phyloP scores from a whole-genome alignment of 164 flowering plant genomes.

The Aristolochia fimbriata region DNA sequence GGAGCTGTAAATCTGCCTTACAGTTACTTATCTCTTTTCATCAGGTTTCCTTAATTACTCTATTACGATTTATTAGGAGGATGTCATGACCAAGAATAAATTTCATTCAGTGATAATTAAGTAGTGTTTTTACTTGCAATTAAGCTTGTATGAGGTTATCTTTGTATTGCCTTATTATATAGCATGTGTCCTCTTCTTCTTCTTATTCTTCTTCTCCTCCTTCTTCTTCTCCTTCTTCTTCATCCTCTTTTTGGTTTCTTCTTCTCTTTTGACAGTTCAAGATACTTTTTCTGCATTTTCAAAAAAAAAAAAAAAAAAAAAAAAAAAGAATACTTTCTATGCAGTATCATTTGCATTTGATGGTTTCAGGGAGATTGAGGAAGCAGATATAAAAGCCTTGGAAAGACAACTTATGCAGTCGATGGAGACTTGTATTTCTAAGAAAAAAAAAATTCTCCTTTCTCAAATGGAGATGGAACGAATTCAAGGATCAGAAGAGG shows the following conservation, averaged over 20 bases:
- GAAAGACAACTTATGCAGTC: conserved; percentile 96
- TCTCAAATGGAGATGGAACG: conserved; percentile 81
- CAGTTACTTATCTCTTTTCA: conserved; percentile 91
- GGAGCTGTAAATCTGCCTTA: conserved; percentile 99
- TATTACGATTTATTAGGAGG: background rate
- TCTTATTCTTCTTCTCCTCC: background rate
- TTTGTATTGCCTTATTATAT: too few relatives aligned
- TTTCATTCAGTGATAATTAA: background rate
- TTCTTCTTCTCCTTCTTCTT: background rate
- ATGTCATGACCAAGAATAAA: background rate
- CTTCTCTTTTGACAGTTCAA: too few relatives aligned
- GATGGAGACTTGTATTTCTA: conserved; percentile 71
- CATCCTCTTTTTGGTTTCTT: background rate
- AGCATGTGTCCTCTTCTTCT: background rate
- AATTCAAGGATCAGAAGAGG: conserved; percentile 87
- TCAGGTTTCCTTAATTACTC: conserved; percentile 37
- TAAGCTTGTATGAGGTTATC: too few relatives aligned
- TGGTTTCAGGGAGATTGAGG: conserved; percentile 79
- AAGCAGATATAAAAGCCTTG: conserved; percentile 73
- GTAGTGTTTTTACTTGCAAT: background rate
- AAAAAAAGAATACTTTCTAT: background rate
- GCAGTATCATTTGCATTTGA: conserved; percentile 2
- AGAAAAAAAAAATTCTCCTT: conserved; percentile 92
- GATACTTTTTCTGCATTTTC: too few relatives aligned
- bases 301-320: too few relatives aligned